A percentile compares a stretch with the other conserved stretches of the same genome.
phyloP scores from a whole-genome alignment of 371 early-diverging fungal species.

The Thermomucor indicae-seudaticae region DNA sequence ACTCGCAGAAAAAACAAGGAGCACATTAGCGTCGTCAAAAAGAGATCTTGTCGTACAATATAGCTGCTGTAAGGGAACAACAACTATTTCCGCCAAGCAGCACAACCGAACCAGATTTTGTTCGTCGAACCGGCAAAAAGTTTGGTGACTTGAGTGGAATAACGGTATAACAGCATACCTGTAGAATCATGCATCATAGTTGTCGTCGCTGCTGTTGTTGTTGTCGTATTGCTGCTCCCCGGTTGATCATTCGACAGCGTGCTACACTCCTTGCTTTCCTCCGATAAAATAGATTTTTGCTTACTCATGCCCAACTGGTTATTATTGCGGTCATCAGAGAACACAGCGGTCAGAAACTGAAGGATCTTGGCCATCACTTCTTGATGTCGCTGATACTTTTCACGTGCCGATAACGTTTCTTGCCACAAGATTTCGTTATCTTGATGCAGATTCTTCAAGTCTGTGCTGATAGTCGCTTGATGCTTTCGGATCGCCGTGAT shows the following conservation, averaged over 20 bases:
- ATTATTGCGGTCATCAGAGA: constrained; percentile 13
- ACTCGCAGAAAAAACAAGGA: neutral
- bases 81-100: too few species aligned
- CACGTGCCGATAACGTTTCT: constrained; percentile 66
- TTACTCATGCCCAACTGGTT: constrained; percentile 7
- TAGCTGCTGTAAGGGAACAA: too few species aligned
- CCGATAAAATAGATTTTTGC: constrained; percentile 1
- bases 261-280: neutral
- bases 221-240: too few species aligned
- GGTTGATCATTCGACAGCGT: neutral
- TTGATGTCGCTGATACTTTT: constrained; percentile 81
- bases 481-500: constrained; percentile 78
- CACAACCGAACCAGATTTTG: too few species aligned
- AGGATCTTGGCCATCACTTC: constrained; percentile 82
- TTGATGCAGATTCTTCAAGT: constrained; percentile 73
- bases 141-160: too few species aligned
- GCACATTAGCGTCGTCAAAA: neutral
- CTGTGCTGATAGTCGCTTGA: constrained; percentile 75
- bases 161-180: too few species aligned
- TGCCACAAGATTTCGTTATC: constrained; percentile 86
- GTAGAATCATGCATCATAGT: too few species aligned
- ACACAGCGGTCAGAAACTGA: constrained; percentile 57
- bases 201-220: too few species aligned
- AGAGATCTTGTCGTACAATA: too few species aligned
- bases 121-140: too few species aligned